Evolutionary conservation across 2,329 filamentous ascomycete species (phyloP), one percentile per base, ranked within the genome.

Genomic region (Trichoderma atrobrunneum): DNA sequence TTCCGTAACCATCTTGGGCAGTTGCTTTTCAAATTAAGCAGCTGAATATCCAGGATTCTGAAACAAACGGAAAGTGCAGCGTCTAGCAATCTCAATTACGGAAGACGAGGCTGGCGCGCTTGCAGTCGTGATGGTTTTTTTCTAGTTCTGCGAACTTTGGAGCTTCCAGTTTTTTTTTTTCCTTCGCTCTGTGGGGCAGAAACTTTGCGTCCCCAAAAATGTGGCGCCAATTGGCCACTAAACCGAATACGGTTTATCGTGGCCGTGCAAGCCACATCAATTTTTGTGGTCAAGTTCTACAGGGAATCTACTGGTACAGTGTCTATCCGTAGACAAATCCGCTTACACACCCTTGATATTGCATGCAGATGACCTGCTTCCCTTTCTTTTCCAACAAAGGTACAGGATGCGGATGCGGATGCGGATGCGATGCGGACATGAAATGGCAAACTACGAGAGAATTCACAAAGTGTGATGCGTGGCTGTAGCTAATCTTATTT

Each of bases 1-100:
- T 74, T 86, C 87, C 84, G 88, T 86, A 73, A 83, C 83, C 82
- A 84, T 85, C 51, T 65, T 70, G 51, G 48, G 16, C 61, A 48
- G 54, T 71, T 36, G 36, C 36, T 62, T 68, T 36, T 26, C 68
- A 36, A 64, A 30, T 59, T 56, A 39, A 69, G 24, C 56, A 26
- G 43, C 39, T 63, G 74, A 72, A 21, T 43, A 54, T n/a, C 28
- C 66, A 24, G 54, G 28, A 70, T 39, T 28, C 24, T 56, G 32
- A 32, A 32, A 34, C 8, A 21, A 30, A 26, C 10, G 54, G 24
- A 60, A 48, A 34, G 28, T 60, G 56, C n/a, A 36, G 51, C 34
- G 30, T 26, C 61, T 74, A 51, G 66, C 57, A 28, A 30, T 57
- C 30, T 60, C 66, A 69, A 70, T 67, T 61, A 60, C 60, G 39